A percentile compares a stretch with the other conserved stretches of the same genome.
Evolutionary conservation across 345 rosid genomes (phyloP).

Genomic region (Brassica incana): DNA sequence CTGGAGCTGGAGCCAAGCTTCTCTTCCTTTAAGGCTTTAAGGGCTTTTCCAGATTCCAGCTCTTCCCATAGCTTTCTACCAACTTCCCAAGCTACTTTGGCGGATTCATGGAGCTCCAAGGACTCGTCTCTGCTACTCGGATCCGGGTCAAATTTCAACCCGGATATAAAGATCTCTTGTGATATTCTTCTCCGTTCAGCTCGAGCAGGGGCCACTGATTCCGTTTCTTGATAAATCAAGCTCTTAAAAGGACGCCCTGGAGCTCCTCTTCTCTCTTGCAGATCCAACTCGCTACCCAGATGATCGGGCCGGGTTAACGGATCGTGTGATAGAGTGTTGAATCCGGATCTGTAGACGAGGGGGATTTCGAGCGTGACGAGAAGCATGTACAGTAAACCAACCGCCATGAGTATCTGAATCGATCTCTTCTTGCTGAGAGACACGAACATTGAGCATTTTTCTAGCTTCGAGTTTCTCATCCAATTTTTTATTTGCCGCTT

Average conservation of each 20-base stretch:
- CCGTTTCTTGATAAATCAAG: conserved; percentile 40
- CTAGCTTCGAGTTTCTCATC: conserved; percentile 5
- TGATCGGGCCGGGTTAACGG: conserved; percentile 39
- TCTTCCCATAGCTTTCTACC: conserved; percentile 62
- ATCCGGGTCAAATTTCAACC: conserved; percentile 45
- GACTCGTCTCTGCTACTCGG: conserved; percentile 41
- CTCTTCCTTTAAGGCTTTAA: background rate
- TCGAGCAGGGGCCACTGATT: conserved; percentile 36
- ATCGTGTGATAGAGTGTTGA: conserved; percentile 47
- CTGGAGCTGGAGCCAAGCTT: background rate
- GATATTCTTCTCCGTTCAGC: background rate
- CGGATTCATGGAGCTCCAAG: conserved; percentile 55
- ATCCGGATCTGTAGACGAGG: conserved; percentile 44
- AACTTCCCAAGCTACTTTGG: conserved; percentile 59
- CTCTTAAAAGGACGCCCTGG: conserved; percentile 55
- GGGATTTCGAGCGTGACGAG: conserved; percentile 67
- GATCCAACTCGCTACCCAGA: conserved; percentile 47
- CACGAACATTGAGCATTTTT: conserved; percentile 32
- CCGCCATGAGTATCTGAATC: conserved; percentile 53
- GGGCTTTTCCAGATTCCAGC: conserved; percentile 43
- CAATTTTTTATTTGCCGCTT: background rate
- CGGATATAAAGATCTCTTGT: conserved; percentile 39
- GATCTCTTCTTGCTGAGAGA: conserved; percentile 49
- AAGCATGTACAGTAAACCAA: conserved; percentile 51
- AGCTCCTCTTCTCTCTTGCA: conserved; percentile 44